A percentile compares a stretch with the other conserved stretches of the same genome.
Evolutionary conservation across 2,329 filamentous ascomycete species (phyloP).

Genomic region (Sarocladium brachiariae): DNA sequence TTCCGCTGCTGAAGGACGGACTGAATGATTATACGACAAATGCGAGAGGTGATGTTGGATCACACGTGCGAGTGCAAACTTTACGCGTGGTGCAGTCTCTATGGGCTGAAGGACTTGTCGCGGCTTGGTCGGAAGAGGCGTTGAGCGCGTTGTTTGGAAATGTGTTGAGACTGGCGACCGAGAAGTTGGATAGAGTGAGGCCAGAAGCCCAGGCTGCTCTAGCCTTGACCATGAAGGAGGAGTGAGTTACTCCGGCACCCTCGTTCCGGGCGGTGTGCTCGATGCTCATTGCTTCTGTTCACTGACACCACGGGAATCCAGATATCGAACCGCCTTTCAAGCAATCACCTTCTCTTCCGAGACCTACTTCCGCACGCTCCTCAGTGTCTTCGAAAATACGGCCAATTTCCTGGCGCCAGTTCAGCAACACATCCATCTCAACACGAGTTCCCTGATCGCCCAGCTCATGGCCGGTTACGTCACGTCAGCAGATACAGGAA

Average conservation of each 20-base stretch:
- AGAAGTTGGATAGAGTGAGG: slow-evolving; percentile 86
- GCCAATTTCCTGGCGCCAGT: slow-evolving; percentile 27
- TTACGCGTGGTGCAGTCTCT: slow-evolving; percentile 67
- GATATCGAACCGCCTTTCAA: slow-evolving; percentile 28
- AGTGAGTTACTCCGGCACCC: slow-evolving; percentile 29
- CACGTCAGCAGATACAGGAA: slow-evolving; percentile 70
- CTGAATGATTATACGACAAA: slow-evolving; percentile 90
- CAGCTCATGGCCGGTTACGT: slow-evolving; percentile 60
- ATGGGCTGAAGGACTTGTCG: slow-evolving; percentile 26
- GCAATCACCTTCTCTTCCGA: slow-evolving; percentile 49
- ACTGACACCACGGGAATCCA: slow-evolving; percentile 22
- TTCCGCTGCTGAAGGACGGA: slow-evolving; percentile 44
- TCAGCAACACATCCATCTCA: slow-evolving; percentile 24
- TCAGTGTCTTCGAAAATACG: slow-evolving; percentile 33
- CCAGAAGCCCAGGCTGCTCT: slow-evolving; percentile 54
- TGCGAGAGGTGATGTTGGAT: slow-evolving; percentile 83
- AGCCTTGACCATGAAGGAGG: slow-evolving; percentile 33
- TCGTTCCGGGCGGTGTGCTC: background rate
- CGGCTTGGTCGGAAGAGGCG: slow-evolving; percentile 20
- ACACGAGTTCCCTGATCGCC: slow-evolving; percentile 35
- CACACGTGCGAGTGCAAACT: slow-evolving; percentile 74
- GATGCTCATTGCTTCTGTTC: slow-evolving; percentile 9
- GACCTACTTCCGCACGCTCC: slow-evolving; percentile 49
- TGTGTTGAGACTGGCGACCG: slow-evolving; percentile 64
- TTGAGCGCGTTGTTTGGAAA: slow-evolving; percentile 36